Base-by-base conservation (phyloP, 345 rosid species). In the Geranium rotundifolium region DNA sequence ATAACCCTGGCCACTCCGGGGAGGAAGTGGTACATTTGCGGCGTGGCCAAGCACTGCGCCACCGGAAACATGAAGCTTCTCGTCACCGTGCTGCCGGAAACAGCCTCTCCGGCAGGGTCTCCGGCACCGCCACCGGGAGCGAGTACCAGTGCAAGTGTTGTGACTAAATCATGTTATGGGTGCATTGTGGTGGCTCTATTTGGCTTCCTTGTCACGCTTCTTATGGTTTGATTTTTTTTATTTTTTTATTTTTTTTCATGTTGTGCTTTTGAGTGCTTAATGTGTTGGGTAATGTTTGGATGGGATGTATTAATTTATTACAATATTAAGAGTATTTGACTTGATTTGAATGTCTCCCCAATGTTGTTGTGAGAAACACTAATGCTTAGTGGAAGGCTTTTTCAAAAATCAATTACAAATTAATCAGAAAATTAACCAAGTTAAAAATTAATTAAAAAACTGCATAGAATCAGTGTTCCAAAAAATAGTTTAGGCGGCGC, bases 21-120 rank as follows among this genome's bases (percentile, higher is more conserved):
- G 12, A 46, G 52, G 16, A 46, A 46, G 52, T 46, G 52, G 52
- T 46, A 46, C 83, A 46, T 46, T 3, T 46, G 52, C 16, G 52
- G 52, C 16, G 52, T 46, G 3, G 52, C 14, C 52, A 7, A 46
- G 52, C 52, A 46, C 16, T 46, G 52, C 16, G 52, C 52, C 16
- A 7, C 52, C 52, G 52, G 52, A 2, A 46, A 46, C 52, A 46
- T 46, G 52, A 46, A 46, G 52, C 52, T 46, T 10, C 52, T 46
- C 52, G 52, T 46, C 14, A 46, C 52, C 16, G 52, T 46, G 52
- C 52, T 46, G 15, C 52, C 52, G 16, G 52, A 46, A 7, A 46
- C 52, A 12, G 52, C 52, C 52, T 46, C 52, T 9, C 52, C 50
- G 50, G 50, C 7, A 1, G 50, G 10, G 13, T 41, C 50, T 41